These are phyloP conservation scores for Allium fistulosum DNA, from an alignment of 106 monocot genomes.

Conservation along the genomic window DNA sequence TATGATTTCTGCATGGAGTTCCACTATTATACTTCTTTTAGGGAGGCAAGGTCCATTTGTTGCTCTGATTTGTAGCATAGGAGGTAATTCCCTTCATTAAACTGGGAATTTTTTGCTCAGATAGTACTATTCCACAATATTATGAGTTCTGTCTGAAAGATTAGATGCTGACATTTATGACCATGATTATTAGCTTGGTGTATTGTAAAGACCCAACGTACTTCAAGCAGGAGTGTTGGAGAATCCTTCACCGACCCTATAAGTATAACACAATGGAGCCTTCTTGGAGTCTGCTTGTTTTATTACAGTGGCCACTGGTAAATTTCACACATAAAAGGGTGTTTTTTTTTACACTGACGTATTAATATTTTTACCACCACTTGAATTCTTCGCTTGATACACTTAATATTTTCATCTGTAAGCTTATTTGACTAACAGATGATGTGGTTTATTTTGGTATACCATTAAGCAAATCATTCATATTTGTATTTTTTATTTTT, in stretches of 20 bases:
- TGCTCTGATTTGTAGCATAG: slow-evolving; percentile 43
- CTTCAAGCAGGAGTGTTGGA: slow-evolving; percentile 12
- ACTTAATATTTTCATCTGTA: no score
- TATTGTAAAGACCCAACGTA: slow-evolving; percentile 35
- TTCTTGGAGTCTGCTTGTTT: slow-evolving; percentile 77
- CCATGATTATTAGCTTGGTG: slow-evolving; percentile 43
- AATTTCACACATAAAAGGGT: not conserved
- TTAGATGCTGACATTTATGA: no score
- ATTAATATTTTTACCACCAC: no score
- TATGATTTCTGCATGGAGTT: slow-evolving; percentile 70
- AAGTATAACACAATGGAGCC: slow-evolving; percentile 69
- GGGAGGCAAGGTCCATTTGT: slow-evolving; percentile 83
- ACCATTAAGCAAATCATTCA: no score
- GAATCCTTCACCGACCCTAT: slow-evolving; percentile 32
- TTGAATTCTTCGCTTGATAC: no score
- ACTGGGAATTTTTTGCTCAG: not conserved
- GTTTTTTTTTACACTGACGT: no score
- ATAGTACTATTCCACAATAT: no score
- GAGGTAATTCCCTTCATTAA: slow-evolving; percentile 47
- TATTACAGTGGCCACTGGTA: slow-evolving; percentile 93
- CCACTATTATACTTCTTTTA: slow-evolving; percentile 74
- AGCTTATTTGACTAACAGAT: no score
- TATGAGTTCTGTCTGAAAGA: no score
- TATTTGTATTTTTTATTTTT: no score
- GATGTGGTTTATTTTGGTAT: no score